Evolutionary conservation across 306 rosid species (phyloP), one percentile per base, ranked within the genome.

Genomic region (Pterocarpus macrocarpus): DNA sequence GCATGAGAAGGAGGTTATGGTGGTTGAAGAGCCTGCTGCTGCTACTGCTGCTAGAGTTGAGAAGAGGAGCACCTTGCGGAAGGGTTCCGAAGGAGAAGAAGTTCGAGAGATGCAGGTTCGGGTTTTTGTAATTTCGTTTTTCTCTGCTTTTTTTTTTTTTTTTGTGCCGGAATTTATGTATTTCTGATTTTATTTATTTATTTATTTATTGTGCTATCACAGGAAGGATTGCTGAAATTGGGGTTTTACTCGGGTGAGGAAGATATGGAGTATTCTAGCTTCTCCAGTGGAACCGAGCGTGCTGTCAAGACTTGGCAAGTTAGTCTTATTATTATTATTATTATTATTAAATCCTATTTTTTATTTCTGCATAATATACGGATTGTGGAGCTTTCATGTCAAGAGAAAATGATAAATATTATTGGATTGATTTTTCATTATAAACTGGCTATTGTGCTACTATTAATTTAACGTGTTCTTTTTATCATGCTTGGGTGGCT

Each of bases 281-380:
- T 95, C 90, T 85, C 96, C 47, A 86, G 82, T 71, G 98, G 96
- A 72, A 93, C 99, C 4, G 98, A 95, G 67, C 94, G 93, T 61
- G 99, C 97, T 10, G 97, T 95, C 63, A 95, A 89, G 90, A 95
- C 99, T 64, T 95, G 99, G 98, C 99, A 95, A 81, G 99, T 93
- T 87, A 84, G 97, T 89, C 64, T 52, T 81, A 35, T 71, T 5
- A 5, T 59, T 39, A 47, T 14, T 44, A 50, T 12, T 50, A 15
- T 4, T 47, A 10, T 6, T 43, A 2, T 43, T 39, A 39, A 39
- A 7, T 43, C 8, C 8, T 5, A 43, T 43, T 5, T 0, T 47
- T 9, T 2, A 9, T 9, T 47, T 47, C 8, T 67, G 55, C 72
- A 17, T 22, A 30, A 45, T 64, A 10, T 22, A 17, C 84, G 4